phyloP scores from a whole-genome alignment of 2,329 filamentous ascomycete species.

The Aspergillus pseudonomiae region DNA sequence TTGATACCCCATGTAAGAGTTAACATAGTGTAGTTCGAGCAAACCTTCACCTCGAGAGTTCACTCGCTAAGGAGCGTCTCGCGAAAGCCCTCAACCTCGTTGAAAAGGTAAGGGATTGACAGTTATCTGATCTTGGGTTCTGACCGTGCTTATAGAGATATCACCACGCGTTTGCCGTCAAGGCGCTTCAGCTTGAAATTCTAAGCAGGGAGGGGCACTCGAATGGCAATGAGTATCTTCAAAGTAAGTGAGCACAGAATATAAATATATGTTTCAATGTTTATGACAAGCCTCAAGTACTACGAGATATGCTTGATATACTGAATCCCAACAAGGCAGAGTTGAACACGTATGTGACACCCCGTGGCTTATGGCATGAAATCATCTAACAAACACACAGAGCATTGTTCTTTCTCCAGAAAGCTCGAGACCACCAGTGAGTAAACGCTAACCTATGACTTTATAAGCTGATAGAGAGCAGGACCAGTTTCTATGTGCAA shows the following conservation, averaged over 20 bases:
- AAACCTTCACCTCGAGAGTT: constrained; percentile 38
- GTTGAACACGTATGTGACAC: constrained; percentile 57
- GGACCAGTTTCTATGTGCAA: constrained; percentile 42
- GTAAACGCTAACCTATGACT: neutral
- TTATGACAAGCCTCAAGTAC: constrained; percentile 40
- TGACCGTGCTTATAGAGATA: constrained; percentile 49
- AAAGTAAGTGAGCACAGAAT: constrained; percentile 33
- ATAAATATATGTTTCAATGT: neutral
- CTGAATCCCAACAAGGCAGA: constrained; percentile 64
- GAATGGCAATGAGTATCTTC: constrained; percentile 44
- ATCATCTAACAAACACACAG: constrained; percentile 22
- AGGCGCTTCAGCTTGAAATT: constrained; percentile 70
- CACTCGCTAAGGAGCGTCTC: constrained; percentile 55
- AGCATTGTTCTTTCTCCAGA: constrained; percentile 69
- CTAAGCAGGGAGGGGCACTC: constrained; percentile 46
- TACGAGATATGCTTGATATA: constrained; percentile 64
- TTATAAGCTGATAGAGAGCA: constrained; percentile 25
- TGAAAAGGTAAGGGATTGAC: constrained; percentile 41
- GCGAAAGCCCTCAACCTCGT: constrained; percentile 62
- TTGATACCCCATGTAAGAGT: neutral
- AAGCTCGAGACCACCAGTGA: constrained; percentile 60
- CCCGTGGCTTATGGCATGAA: neutral
- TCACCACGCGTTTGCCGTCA: constrained; percentile 65
- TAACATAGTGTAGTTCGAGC: constrained; percentile 31
- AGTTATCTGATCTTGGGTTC: neutral